phyloP scores from a whole-genome alignment of 106 monocot species.

The Triglochin maritima region DNA sequence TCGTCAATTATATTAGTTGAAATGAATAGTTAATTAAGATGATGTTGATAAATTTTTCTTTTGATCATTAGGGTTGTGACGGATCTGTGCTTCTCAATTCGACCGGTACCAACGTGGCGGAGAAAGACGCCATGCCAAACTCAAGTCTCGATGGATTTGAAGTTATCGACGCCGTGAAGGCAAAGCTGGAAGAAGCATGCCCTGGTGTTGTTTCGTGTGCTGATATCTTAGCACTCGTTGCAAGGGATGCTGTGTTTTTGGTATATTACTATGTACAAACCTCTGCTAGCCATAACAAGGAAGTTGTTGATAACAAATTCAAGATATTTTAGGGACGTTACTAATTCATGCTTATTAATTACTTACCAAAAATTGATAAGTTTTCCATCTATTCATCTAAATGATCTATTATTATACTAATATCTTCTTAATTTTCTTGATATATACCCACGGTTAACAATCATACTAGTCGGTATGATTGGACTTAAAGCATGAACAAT shows the following conservation, averaged over 20 bases:
- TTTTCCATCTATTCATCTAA: no score
- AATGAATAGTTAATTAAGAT: neutral
- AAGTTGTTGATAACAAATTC: neutral
- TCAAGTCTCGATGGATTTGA: constrained; percentile 36
- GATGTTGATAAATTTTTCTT: no score
- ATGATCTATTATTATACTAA: neutral
- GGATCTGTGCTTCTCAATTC: constrained; percentile 29
- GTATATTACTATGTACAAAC: neutral
- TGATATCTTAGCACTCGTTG: constrained; percentile 50
- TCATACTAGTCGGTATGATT: no score
- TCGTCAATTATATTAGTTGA: neutral
- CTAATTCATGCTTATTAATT: no score
- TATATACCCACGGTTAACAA: no score
- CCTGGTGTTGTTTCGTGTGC: constrained; percentile 47
- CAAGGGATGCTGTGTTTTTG: constrained; percentile 37
- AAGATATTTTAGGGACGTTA: no score
- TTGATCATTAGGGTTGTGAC: constrained; percentile 43
- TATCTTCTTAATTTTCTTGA: no score
- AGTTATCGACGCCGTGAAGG: constrained; percentile 42
- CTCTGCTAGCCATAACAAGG: neutral
- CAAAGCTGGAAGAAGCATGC: constrained; percentile 34
- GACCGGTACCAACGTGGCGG: constrained; percentile 26
- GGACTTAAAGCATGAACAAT: no score
- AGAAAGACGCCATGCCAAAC: constrained; percentile 53
- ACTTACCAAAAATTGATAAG: no score